Evolutionary conservation across 1,284 basidiomycete genomes (phyloP).

Genomic region (Papiliotrema fonsecae): DNA sequence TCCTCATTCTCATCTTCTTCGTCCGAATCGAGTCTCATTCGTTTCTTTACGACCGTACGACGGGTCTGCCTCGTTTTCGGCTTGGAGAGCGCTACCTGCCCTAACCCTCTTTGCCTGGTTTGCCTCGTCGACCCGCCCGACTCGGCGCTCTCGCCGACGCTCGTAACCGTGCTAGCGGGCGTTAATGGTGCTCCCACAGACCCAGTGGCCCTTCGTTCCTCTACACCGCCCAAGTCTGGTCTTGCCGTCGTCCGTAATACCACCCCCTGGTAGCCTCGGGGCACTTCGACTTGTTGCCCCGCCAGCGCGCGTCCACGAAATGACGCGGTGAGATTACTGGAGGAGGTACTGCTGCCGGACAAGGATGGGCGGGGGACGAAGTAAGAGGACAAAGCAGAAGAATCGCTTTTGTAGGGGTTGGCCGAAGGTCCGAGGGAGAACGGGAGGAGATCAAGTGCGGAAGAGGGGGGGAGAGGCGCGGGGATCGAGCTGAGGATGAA

Average conservation of each 20-base stretch:
- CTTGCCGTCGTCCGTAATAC: conserved; percentile 19
- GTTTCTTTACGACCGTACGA: conserved; percentile 10
- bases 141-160: neutral
- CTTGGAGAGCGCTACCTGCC: conserved; percentile 33
- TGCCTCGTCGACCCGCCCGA: conserved; percentile 6
- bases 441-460: conserved; percentile 30
- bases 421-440: conserved; percentile 32
- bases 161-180: conserved; percentile 6
- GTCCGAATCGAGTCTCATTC: conserved; percentile 29
- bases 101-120: conserved; percentile 23
- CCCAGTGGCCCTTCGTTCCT: conserved; percentile 1
- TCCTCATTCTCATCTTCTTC: conserved; percentile 28
- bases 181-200: conserved; percentile 5
- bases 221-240: conserved; percentile 21
- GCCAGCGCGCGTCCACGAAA: conserved; percentile 39
- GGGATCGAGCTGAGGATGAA: conserved; percentile 1
- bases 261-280: conserved; percentile 30
- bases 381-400: conserved; percentile 18
- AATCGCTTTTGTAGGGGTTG: conserved; percentile 14
- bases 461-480: neutral
- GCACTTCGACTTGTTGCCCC: conserved; percentile 29
- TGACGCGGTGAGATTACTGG: conserved; percentile 22
- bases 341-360: conserved; percentile 2
- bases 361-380: conserved; percentile 33
- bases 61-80: conserved; percentile 16